Evolutionary conservation across 805 yeast genomes (phyloP).

Genomic region (Candida verbasci): DNA sequence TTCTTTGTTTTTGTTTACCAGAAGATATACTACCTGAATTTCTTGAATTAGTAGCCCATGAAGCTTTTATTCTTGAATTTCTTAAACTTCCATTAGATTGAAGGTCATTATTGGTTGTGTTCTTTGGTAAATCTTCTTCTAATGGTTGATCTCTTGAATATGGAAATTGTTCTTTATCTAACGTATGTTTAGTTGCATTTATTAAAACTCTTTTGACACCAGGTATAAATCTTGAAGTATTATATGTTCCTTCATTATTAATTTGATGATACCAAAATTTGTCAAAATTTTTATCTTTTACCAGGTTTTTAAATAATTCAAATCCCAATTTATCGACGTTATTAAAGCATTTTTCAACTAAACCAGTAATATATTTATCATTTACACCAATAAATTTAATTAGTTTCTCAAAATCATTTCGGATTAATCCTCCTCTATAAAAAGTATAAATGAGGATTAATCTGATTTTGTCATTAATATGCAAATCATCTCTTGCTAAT

Average conservation of each 20-base stretch:
- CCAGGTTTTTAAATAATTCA: conserved; percentile 42
- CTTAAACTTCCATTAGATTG: conserved; percentile 43
- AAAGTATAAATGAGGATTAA: conserved; percentile 70
- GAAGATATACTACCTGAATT: not conserved
- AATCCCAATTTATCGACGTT: conserved; percentile 51
- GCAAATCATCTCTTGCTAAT: conserved; percentile 46
- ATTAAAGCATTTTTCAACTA: conserved; percentile 49
- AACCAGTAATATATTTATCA: conserved; percentile 46
- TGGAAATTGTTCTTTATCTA: conserved; percentile 64
- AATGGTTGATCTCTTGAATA: conserved; percentile 73
- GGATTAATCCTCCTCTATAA: conserved; percentile 77
- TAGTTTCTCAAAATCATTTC: conserved; percentile 67
- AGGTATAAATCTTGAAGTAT: conserved; percentile 70
- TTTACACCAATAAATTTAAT: conserved; percentile 48
- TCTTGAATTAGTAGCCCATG: conserved; percentile 51
- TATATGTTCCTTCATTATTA: conserved; percentile 48
- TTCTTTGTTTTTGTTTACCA: conserved; percentile 49
- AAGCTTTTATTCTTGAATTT: conserved; percentile 68
- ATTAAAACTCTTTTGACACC: conserved; percentile 59
- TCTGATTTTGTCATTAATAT: conserved; percentile 67
- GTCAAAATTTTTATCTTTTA: conserved; percentile 39
- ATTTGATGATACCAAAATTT: conserved; percentile 56
- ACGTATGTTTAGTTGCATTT: conserved; percentile 43
- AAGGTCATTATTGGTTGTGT: conserved; percentile 8
- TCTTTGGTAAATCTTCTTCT: conserved; percentile 34